phyloP scores from a whole-genome alignment of 2,329 filamentous ascomycete species.

The Pezicula neosporulosa region DNA sequence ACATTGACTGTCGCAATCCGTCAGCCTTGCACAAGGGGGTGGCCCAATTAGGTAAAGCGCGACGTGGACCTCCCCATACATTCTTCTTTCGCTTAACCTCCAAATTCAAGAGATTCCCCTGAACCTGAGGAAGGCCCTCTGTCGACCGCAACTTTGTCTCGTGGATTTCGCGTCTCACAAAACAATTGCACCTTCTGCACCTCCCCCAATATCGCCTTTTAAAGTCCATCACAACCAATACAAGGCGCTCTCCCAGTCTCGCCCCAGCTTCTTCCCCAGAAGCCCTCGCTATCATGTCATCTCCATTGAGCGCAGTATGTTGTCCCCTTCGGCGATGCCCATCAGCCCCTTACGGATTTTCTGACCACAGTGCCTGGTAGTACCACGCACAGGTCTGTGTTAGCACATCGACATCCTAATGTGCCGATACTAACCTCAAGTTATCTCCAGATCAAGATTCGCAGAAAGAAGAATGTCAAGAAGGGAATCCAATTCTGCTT shows the following conservation, averaged over 20 bases:
- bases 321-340: constrained; percentile 14
- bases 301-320: constrained; percentile 50
- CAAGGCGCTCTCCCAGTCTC: constrained; percentile 11
- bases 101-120: constrained; percentile 15
- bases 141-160: constrained; percentile 17
- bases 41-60: constrained; percentile 8
- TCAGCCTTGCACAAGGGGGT: neutral
- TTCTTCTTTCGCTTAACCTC: constrained; percentile 16
- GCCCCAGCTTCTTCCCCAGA: constrained; percentile 7
- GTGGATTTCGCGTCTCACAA: constrained; percentile 20
- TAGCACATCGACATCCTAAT: constrained; percentile 13
- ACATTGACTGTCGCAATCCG: neutral
- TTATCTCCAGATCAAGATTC: constrained; percentile 77
- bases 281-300: constrained; percentile 40
- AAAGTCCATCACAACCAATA: constrained; percentile 9
- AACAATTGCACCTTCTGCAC: constrained; percentile 15
- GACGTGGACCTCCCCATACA: constrained; percentile 1
- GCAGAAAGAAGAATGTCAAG: constrained; percentile 98
- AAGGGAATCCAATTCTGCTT: constrained; percentile 96
- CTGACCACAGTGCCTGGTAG: constrained; percentile 23
- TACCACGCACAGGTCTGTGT: constrained; percentile 22
- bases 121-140: constrained; percentile 19
- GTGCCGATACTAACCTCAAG: constrained; percentile 19
- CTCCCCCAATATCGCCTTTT: constrained; percentile 15
- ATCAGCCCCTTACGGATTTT: constrained; percentile 25